Base-by-base conservation (phyloP, 2,329 filamentous ascomycete genomes). In the Cucurbitaria berberidis region DNA sequence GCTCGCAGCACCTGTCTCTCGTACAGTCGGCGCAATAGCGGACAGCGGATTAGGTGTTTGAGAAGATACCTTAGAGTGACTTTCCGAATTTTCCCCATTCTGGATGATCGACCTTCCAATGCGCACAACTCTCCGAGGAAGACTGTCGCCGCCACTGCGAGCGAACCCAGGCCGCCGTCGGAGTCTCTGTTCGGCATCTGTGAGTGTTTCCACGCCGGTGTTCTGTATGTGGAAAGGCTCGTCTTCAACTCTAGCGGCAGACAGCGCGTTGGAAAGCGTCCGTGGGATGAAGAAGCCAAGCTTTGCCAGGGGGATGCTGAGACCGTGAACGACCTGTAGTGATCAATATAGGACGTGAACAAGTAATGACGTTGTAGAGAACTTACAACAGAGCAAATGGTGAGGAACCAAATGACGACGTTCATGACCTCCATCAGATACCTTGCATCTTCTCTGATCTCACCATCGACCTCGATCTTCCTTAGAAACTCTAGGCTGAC, bases 371-470 rank as follows among this genome's bases (percentile, higher is more conserved):
- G 16, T 8, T 9, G 6, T 21, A 32, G 16, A 10, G 10, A 8
- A 80, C 87, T 81, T 77, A 92, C 89, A 54, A 96, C 88, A 60
- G 90, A 95, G 75, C 89, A 93, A 18, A 95, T 86, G 8, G 86
- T 83, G 45, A 96, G 75, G 67, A 96, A 96, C 92, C 92, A 96
- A 16, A 96, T 87, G 0, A 96, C 84, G 0, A 93, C 80, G 1
- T 80, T 81, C 46, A 91, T 82, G 0, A 85, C 81, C 58, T 96
- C 89, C 4, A 80, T 80, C 1, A 96, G 77, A 8, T 82, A 76
- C 27, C 77, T 75, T 0, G 91, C 88, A 68, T 96, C 91, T 30
- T 81, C 78, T 24, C 90, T 81, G 13, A 84, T 76, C 27, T 82
- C 68, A 0, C 84, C 87, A 46, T 89, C 78, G 7, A 86, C 83